phyloP scores from a whole-genome alignment of 208 protist genomes.

The Tritrichomonas foetus region DNA sequence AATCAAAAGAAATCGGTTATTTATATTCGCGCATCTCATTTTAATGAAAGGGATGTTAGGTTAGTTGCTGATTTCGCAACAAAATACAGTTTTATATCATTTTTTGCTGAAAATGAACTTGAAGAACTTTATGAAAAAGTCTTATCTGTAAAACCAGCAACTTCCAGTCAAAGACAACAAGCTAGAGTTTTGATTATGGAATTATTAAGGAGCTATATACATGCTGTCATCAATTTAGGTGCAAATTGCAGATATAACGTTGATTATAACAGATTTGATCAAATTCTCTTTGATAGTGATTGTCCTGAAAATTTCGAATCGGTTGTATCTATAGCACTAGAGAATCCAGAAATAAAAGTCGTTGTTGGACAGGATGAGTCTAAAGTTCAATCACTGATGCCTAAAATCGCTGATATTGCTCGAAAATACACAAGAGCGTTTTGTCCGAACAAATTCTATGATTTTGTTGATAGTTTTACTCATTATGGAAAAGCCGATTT shows the following conservation, averaged over 20 bases:
- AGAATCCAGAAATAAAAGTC: not conserved
- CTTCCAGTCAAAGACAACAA: not conserved
- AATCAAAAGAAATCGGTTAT: not conserved
- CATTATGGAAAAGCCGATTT: not conserved
- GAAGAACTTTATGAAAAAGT: not conserved
- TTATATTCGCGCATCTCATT: not conserved
- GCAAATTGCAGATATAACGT: too few relatives aligned
- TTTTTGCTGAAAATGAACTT: not conserved
- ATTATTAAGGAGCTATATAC: not conserved
- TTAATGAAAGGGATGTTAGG: not conserved
- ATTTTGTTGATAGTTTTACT: constrained; percentile 9
- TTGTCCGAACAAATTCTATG: not conserved
- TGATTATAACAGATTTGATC: not conserved
- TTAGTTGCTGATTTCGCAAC: not conserved
- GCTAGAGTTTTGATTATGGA: not conserved
- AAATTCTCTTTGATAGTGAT: not conserved
- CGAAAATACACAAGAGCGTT: not conserved
- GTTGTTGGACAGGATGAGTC: not conserved
- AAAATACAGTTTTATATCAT: not conserved
- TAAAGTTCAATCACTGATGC: not conserved
- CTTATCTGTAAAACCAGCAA: not conserved
- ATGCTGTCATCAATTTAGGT: not conserved
- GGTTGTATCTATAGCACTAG: not conserved
- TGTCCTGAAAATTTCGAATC: not conserved
- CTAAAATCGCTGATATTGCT: not conserved